Base-by-base conservation (phyloP, 768 basidiomycete species). In the Trichaptum fuscoviolaceum region DNA sequence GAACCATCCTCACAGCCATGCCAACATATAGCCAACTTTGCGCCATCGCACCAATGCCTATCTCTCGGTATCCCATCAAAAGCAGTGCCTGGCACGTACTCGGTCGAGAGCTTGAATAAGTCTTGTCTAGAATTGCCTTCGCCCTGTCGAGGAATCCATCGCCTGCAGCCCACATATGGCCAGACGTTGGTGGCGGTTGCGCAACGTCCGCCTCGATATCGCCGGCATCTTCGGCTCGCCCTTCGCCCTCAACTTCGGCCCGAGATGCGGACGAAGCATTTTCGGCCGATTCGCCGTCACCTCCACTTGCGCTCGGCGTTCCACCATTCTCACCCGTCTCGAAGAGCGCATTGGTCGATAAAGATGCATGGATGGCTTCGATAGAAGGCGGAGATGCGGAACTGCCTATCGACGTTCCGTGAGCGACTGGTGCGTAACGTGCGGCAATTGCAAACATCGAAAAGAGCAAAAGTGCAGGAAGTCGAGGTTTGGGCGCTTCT, bases 21-120 rank as follows among this genome's bases (percentile, higher is more conserved):
- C 93, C 93, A 23, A 88, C 84, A 72, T 90, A 93, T 10, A 87
- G 83, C 94, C 93, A 96, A 35, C 91, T 89, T 75, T 90, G 86
- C 8, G 90, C 89, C 93, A 95, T 96, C 20, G 91, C 87, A 59
- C 92, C 94, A 67, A 94, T 91, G 2, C 94, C 94, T 57, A 93
- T 84, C 76, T 96, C 93, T 8, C 93, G 83, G 73, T 91, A 95
- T 7, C 89, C 90, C 78, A 95, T 83, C 10, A 96, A 82, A 10
- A 96, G 81, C 23, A 95, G 77, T 6, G 93, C 87, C 73, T 94
- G 92, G 61, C 88, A 88, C 0, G 91, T 94, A 12, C 86, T 85
- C 6, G 91, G 83, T 20, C 86, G 84, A 4, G 90, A 89, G n/a
- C 84, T 84, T 0, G 90, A 86, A 70, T 92, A 92, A 1, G 85